Evolutionary conservation across 495 filamentous ascomycete genomes (phyloP), one percentile per base, ranked within the genome.

Genomic region (Patellaria atrata): DNA sequence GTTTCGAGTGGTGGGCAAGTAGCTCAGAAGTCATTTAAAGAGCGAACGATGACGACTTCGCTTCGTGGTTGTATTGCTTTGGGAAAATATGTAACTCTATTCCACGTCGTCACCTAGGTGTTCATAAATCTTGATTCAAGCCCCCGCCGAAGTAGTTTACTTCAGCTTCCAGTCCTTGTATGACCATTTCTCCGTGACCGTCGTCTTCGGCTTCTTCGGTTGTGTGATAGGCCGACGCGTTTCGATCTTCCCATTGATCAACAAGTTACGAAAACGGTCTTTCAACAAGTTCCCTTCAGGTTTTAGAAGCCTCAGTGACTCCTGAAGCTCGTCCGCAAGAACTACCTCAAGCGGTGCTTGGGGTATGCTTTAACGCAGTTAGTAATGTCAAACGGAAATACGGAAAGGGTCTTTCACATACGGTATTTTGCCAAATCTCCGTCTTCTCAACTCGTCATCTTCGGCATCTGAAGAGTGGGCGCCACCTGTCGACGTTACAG

Each of bases 201-300:
- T 77, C 48, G 60, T 74, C 67, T 73, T 81, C 39, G 70, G 64
- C 60, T 86, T 81, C 66, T 79, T 87, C 40, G 63, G 64, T 60
- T 85, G 82, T 24, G 73, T 65, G 35, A 89, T 67, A 7, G 75
- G 72, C 54, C 73, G 78, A 47, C 89, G 64, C 14, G 70, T 66
- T 62, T 97, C 89, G 33, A 96, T 57, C 59, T 89, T 92, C 30
- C 89, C 91, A 40, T 82, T 66, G 18, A 96, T 70, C 26, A 94
- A 62, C 54, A 94, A 65, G 55, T 71, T 94, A 33, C 91, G 68
- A 63, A 91, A 94, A 18, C 89, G 68, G 45, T 97, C 89, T 44
- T 82, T 81, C 46, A 96, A 63, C 23, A 94, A 60, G 47, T 94
- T 92, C 12, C 89, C 89, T 57, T 97, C 87, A 1, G 89, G 89